These are phyloP conservation scores for Funneliformis mosseae DNA, from an alignment of 192 early-diverging fungal species.

Conservation along the genomic window DNA sequence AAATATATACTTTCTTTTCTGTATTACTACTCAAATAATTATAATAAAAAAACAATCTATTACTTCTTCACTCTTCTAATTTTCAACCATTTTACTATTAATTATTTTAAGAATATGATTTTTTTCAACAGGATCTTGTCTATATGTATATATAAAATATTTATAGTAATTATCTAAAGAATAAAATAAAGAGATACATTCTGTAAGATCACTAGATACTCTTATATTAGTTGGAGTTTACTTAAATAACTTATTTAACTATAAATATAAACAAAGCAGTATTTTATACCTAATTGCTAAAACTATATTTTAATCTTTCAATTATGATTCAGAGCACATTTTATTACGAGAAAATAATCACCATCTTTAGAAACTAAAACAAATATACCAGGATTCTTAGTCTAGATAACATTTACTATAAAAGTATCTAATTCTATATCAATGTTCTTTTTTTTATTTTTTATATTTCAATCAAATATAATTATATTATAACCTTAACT, in stretches of 20 bases:
- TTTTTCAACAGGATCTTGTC: slow-evolving; percentile 5
- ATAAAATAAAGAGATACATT: no score
- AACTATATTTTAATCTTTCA: slow-evolving; percentile 7
- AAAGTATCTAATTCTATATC: background rate
- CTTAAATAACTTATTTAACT: no score
- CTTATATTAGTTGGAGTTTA: no score
- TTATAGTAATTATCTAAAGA: no score
- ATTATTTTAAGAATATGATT: slow-evolving; percentile 21
- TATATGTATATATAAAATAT: no score
- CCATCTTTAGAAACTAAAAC: slow-evolving; percentile 4
- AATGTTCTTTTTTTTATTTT: background rate
- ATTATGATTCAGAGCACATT: background rate
- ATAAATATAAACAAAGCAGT: no score
- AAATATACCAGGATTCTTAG: slow-evolving; percentile 14
- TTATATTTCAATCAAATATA: no score
- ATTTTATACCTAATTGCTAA: background rate
- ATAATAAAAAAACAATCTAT: slow-evolving; percentile 12
- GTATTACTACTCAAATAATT: slow-evolving; percentile 12
- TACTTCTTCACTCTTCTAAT: background rate
- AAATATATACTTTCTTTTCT: slow-evolving; percentile 23
- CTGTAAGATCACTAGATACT: no score
- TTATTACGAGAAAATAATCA: slow-evolving; percentile 5
- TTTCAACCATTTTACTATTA: background rate
- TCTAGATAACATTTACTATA: background rate
- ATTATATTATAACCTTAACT: no score